phyloP scores from a whole-genome alignment of 169 alveolate species.

The Cytauxzoon felis region DNA sequence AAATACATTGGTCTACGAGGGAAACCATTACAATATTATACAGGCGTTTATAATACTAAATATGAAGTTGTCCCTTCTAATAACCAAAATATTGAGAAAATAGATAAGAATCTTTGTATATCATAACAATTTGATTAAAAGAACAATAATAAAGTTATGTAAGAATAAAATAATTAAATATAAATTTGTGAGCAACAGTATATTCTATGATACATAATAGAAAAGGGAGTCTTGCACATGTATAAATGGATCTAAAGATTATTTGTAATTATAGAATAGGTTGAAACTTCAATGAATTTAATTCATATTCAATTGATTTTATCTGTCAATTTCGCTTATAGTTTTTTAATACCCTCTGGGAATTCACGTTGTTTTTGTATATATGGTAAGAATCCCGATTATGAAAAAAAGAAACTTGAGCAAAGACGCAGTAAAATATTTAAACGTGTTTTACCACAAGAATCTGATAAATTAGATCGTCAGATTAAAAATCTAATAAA shows the following conservation, averaged over 20 bases:
- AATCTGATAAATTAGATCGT: neutral
- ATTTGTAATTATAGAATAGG: too few relatives aligned
- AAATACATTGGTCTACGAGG: slow-evolving; percentile 64
- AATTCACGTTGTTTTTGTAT: too few relatives aligned
- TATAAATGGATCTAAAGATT: neutral
- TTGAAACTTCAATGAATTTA: too few relatives aligned
- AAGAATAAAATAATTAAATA: slow-evolving; percentile 1
- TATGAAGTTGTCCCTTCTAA: slow-evolving; percentile 57
- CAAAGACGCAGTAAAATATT: slow-evolving; percentile 25
- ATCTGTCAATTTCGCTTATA: too few relatives aligned
- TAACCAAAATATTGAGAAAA: neutral
- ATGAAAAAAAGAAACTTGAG: slow-evolving; percentile 13
- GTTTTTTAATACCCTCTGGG: too few relatives aligned
- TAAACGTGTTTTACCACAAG: slow-evolving; percentile 9
- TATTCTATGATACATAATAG: neutral
- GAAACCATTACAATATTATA: slow-evolving; percentile 3
- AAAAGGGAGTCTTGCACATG: neutral
- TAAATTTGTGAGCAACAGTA: neutral
- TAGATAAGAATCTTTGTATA: neutral
- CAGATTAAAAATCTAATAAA: neutral
- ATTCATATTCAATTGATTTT: too few relatives aligned
- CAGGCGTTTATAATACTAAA: slow-evolving; percentile 35
- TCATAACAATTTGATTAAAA: slow-evolving; percentile 5
- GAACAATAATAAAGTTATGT: slow-evolving; percentile 19
- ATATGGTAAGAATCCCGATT: slow-evolving; percentile 22